Evolutionary conservation across 331 rosid species (phyloP).

Genomic region (Prunus yedoensis): DNA sequence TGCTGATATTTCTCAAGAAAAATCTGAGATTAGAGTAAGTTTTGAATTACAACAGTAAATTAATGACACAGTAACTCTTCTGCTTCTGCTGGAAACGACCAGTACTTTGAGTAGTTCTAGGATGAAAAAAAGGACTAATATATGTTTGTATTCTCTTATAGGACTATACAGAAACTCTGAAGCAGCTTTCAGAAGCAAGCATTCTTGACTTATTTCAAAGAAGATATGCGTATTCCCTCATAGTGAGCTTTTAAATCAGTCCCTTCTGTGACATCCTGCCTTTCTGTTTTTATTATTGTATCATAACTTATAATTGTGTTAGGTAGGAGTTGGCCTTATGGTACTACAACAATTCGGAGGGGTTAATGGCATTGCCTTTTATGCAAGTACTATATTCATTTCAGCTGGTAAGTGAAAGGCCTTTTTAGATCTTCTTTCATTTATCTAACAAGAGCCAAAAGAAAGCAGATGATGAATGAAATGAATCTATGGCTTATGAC

Average conservation of each 20-base stretch:
- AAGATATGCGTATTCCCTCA: slow-evolving; percentile 68
- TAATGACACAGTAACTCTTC: background rate
- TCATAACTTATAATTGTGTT: slow-evolving; percentile 19
- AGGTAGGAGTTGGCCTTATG: slow-evolving; percentile 95
- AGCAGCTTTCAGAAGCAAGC: slow-evolving; percentile 50
- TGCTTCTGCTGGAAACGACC: slow-evolving; percentile 1
- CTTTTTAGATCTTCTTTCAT: slow-evolving; percentile 9
- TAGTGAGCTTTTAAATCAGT: slow-evolving; percentile 40
- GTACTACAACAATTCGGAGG: slow-evolving; percentile 90
- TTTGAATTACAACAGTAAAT: background rate
- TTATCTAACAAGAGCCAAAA: background rate
- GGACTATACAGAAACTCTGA: slow-evolving; percentile 74
- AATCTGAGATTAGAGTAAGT: slow-evolving; percentile 62
- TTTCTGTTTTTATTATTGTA: background rate
- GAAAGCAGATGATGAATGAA: slow-evolving; percentile 2
- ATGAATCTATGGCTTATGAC: slow-evolving; percentile 30
- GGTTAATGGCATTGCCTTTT: slow-evolving; percentile 66
- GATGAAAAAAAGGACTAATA: background rate
- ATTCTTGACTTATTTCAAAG: slow-evolving; percentile 60
- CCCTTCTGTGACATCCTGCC: background rate
- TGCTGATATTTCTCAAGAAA: slow-evolving; percentile 60
- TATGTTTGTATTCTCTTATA: slow-evolving; percentile 11
- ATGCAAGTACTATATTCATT: slow-evolving; percentile 73
- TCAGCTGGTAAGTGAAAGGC: slow-evolving; percentile 55
- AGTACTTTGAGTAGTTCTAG: background rate